These are phyloP conservation scores for Gastroboletus turbinatus DNA, from an alignment of 1,284 basidiomycete species.

Conservation along the genomic window DNA sequence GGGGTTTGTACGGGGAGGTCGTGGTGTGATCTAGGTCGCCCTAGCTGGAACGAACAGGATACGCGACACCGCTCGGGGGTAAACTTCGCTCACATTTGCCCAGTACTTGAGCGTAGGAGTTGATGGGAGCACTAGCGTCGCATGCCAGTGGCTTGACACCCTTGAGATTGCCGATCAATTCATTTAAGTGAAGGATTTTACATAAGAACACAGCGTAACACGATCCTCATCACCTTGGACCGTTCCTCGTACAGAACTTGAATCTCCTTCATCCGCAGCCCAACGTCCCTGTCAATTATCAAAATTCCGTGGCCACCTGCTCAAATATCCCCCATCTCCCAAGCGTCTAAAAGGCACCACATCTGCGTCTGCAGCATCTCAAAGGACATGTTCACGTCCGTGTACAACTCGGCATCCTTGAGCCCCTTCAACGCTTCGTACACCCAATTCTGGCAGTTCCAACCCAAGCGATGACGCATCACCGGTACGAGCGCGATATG, in stretches of 20 bases:
- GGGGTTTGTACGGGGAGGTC: too few relatives aligned
- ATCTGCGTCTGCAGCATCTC: slow-evolving; percentile 12
- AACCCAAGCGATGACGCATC: background rate
- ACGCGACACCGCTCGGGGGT: too few relatives aligned
- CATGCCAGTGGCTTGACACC: too few relatives aligned
- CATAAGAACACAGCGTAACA: background rate
- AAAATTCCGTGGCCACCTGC: background rate
- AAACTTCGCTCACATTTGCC: too few relatives aligned
- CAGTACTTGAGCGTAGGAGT: too few relatives aligned
- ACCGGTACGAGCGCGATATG: slow-evolving; percentile 16
- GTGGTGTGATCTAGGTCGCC: too few relatives aligned
- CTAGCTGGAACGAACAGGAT: too few relatives aligned
- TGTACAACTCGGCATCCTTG: slow-evolving; percentile 4
- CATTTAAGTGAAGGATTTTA: background rate
- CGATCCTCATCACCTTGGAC: too few relatives aligned
- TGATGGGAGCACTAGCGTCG: too few relatives aligned
- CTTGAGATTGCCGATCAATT: too few relatives aligned
- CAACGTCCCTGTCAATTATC: background rate
- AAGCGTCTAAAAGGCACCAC: slow-evolving; percentile 13
- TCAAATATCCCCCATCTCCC: slow-evolving; percentile 14
- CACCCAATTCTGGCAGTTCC: slow-evolving; percentile 24
- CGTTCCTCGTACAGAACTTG: background rate
- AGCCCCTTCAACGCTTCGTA: slow-evolving; percentile 14
- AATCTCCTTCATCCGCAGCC: background rate
- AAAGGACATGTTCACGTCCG: slow-evolving; percentile 11